Evolutionary conservation across 495 filamentous ascomycete species (phyloP).

Genomic region (Schizothecium vesticola): DNA sequence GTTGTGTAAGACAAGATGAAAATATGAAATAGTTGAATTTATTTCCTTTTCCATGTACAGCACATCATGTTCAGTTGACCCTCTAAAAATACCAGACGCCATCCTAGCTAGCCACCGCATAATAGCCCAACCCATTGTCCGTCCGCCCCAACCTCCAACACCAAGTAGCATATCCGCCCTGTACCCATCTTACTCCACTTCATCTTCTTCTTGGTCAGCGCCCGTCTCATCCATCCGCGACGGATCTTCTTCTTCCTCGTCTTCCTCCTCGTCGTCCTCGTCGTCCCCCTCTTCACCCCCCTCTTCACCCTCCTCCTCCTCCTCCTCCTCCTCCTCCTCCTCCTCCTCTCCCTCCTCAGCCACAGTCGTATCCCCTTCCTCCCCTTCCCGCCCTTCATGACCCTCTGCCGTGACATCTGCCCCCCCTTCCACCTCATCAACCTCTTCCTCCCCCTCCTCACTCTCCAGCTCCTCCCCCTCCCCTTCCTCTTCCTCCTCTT

Average conservation of each 20-base stretch:
- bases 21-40: neutral
- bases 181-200: slow-evolving; percentile 1
- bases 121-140: neutral
- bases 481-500: slow-evolving; percentile 12
- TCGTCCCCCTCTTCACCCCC: slow-evolving; percentile 26
- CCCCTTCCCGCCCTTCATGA: neutral
- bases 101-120: neutral
- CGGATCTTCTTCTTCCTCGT: slow-evolving; percentile 5
- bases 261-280: slow-evolving; percentile 17
- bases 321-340: slow-evolving; percentile 28
- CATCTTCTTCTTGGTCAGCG: slow-evolving; percentile 12
- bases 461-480: neutral
- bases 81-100: neutral
- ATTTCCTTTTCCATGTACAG: neutral
- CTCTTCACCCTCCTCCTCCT: slow-evolving; percentile 34
- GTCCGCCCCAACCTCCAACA: neutral
- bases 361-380: slow-evolving; percentile 23
- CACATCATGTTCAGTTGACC: neutral
- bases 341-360: slow-evolving; percentile 18
- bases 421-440: neutral
- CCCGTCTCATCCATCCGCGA: slow-evolving; percentile 7
- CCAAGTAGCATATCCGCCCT: neutral
- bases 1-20: too few relatives aligned
- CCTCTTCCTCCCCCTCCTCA: slow-evolving; percentile 4
- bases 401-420: neutral